A percentile compares a stretch with the other conserved stretches of the same genome.
Conservation (phyloP, 768 basidiomycete species). For the Trametes cubensis region DNA sequence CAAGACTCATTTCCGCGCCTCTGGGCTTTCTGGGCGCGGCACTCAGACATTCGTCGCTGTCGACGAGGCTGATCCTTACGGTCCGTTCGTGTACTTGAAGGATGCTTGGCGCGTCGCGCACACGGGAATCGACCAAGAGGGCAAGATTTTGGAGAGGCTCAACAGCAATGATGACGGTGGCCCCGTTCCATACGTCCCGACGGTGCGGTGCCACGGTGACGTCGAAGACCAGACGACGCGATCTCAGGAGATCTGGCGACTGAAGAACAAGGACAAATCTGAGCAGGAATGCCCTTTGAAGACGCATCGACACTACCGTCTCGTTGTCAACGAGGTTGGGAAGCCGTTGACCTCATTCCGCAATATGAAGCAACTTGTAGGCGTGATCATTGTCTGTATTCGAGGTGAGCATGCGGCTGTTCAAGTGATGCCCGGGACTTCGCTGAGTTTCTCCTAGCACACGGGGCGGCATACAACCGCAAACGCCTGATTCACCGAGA, state of each 20-base stretch:
- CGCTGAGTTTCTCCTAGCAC: neutral
- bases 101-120: slow-evolving; percentile 11
- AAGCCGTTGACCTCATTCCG: neutral
- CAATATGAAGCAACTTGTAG: neutral
- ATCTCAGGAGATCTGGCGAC: neutral
- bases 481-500: slow-evolving; percentile 13
- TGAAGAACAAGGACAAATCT: neutral
- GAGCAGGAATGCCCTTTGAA: neutral
- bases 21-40: slow-evolving; percentile 7
- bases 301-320: slow-evolving; percentile 17
- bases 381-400: neutral
- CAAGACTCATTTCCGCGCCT: slow-evolving; percentile 1
- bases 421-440: neutral
- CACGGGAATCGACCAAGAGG: slow-evolving; percentile 5
- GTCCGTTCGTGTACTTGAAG: slow-evolving; percentile 4
- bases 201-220: slow-evolving; percentile 6
- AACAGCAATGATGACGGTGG: neutral
- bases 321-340: slow-evolving; percentile 16
- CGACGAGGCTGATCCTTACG: neutral
- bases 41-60: slow-evolving; percentile 23
- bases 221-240: slow-evolving; percentile 6
- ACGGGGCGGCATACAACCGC: neutral
- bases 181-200: neutral
- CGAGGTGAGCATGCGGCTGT: neutral
- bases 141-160: slow-evolving; percentile 1